These are phyloP conservation scores for Termitomyces sp. DNA, from an alignment of 768 basidiomycete genomes.

Conservation along the genomic window DNA sequence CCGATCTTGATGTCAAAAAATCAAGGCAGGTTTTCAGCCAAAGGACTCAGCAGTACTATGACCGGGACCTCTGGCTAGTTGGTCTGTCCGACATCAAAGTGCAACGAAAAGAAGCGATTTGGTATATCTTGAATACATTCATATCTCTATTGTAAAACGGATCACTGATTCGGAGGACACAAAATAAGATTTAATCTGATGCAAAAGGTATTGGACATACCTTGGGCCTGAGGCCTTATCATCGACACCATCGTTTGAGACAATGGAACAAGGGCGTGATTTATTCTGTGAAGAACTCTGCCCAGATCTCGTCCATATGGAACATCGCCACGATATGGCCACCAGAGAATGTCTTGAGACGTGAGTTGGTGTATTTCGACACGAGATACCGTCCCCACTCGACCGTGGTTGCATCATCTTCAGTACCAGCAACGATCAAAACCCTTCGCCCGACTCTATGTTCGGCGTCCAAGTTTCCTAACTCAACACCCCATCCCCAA, in stretches of 20 bases:
- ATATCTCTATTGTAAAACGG: neutral
- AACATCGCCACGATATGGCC: conserved; percentile 39
- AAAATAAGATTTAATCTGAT: neutral
- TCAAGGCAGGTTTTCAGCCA: too few relatives aligned
- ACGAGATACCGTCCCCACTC: conserved; percentile 35
- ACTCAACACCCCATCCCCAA: conserved; percentile 35
- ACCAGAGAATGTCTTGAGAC: conserved; percentile 30
- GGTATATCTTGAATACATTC: neutral
- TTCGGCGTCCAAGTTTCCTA: conserved; percentile 37
- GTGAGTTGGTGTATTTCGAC: conserved; percentile 35
- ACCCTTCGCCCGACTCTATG: conserved; percentile 35
- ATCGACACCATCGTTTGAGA: neutral
- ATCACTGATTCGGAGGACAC: neutral
- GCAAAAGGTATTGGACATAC: neutral
- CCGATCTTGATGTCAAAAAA: too few relatives aligned
- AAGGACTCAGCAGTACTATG: too few relatives aligned
- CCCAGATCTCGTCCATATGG: conserved; percentile 35
- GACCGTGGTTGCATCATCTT: conserved; percentile 31
- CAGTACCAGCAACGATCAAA: conserved; percentile 29
- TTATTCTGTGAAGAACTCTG: conserved; percentile 16
- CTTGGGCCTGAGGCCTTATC: too few relatives aligned
- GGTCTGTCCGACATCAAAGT: too few relatives aligned
- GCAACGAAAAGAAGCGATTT: neutral
- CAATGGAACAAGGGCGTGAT: neutral
- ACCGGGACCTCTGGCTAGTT: too few relatives aligned